These are phyloP conservation scores for Margaritispora aquatica DNA, from an alignment of 495 filamentous ascomycete genomes.

Conservation along the genomic window DNA sequence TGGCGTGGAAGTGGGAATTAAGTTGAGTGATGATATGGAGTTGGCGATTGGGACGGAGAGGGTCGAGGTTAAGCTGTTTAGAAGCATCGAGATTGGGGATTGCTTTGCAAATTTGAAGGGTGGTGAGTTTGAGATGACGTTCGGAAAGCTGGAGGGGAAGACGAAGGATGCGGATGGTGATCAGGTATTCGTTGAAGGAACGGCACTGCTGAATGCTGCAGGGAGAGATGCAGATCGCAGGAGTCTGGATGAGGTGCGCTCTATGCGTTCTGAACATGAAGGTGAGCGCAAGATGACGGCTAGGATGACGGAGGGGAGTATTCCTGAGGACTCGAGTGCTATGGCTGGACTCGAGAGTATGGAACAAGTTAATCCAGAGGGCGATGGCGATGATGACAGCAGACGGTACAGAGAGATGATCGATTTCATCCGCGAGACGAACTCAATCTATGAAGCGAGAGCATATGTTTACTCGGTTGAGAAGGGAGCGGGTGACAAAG, in stretches of 20 bases:
- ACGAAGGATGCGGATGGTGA: slow-evolving; percentile 22
- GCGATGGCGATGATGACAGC: slow-evolving; percentile 26
- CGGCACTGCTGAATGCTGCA: slow-evolving; percentile 28
- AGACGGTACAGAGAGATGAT: slow-evolving; percentile 25
- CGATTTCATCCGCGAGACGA: slow-evolving; percentile 24
- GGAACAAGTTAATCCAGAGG: slow-evolving; percentile 18
- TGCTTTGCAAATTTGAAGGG: slow-evolving; percentile 34
- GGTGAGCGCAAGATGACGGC: slow-evolving; percentile 11
- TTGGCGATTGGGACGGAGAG: slow-evolving; percentile 29
- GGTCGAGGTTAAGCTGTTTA: slow-evolving; percentile 28
- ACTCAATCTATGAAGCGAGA: slow-evolving; percentile 17
- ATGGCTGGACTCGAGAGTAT: slow-evolving; percentile 15
- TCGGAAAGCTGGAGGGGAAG: slow-evolving; percentile 22
- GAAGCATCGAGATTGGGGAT: slow-evolving; percentile 29
- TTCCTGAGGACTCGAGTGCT: slow-evolving; percentile 21
- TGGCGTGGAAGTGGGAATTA: slow-evolving; percentile 33
- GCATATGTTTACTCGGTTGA: slow-evolving; percentile 15
- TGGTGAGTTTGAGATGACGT: slow-evolving; percentile 32
- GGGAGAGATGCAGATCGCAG: slow-evolving; percentile 9
- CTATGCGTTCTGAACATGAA: not conserved
- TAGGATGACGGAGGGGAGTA: slow-evolving; percentile 21
- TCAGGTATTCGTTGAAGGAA: slow-evolving; percentile 23
- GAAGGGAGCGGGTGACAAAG: slow-evolving; percentile 3
- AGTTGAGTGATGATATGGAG: slow-evolving; percentile 33
- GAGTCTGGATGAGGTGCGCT: not conserved